Evolutionary conservation across 805 yeast genomes (phyloP), one percentile per base, ranked within the genome.

Genomic region (Debaryomyces hansenii): DNA sequence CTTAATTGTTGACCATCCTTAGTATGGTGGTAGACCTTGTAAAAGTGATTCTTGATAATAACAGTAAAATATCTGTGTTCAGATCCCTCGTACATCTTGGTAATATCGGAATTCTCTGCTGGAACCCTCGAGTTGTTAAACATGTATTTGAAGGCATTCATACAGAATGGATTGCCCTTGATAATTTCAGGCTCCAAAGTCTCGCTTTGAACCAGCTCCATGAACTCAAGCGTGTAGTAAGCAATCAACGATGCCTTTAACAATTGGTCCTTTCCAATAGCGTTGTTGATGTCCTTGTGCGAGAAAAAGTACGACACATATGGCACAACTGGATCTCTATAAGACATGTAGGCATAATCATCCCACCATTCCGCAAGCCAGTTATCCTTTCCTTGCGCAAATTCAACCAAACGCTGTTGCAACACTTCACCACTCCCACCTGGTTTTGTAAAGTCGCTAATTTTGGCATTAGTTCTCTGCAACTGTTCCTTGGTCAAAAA

Each of bases 291-390:
- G 57, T 87, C 92, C 65, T 81, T 85, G 72, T 92, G 96, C 44
- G 84, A 78, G 70, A 80, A 92, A 57, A 90, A 94, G 72, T 92
- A 92, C 16, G 96, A 87, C 32, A 90, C 96, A 62, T 84, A 91
- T 10, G 98, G 97, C 21, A 88, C 87, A n/a, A 92, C 87, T 0
- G 98, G 96, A 66, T 90, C 98, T 54, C 94, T 79, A 71, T 90
- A 91, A 35, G 86, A 83, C 74, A 92, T 74, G 69, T 92, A 92
- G 16, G 97, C 96, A 55, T 87, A 88, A 58, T 87, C 86, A 66
- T 92, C 96, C 99, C 99, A 92, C 78, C 85, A 90, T 49, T 81
- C 85, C 40, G 87, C 80, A 58, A 92, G 76, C 99, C 99, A 92
- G 66, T 92, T 92, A 62, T 90, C 84, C 51, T 81, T 79, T 43